Evolutionary conservation across 192 early-diverging fungal genomes (phyloP).

Genomic region (Coemansia sp.): DNA sequence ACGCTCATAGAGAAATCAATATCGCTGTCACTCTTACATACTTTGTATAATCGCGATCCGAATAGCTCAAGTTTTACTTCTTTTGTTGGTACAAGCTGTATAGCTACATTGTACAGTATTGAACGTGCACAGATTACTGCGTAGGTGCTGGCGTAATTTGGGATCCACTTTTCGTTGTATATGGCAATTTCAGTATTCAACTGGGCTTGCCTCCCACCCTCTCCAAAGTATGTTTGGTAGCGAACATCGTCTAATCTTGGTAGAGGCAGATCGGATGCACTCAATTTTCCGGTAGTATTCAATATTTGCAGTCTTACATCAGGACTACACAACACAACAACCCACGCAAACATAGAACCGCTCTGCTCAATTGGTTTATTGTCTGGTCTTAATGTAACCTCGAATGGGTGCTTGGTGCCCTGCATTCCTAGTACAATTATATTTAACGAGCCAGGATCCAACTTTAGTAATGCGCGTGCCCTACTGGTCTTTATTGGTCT

Average conservation of each 20-base stretch:
- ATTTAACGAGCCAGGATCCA: background rate
- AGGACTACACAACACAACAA: background rate
- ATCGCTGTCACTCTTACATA: slow-evolving; percentile 21
- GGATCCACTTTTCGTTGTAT: background rate
- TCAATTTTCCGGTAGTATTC: background rate
- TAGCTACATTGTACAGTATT: background rate
- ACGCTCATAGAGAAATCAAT: slow-evolving; percentile 16
- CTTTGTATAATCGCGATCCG: slow-evolving; percentile 27
- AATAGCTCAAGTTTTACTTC: slow-evolving; percentile 6
- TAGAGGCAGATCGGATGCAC: background rate
- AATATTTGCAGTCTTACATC: background rate
- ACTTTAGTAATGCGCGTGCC: background rate
- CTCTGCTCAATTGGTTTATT: background rate
- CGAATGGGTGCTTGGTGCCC: background rate
- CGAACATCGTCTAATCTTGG: background rate
- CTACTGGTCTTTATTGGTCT: background rate
- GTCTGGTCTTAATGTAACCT: background rate
- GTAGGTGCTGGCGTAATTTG: background rate
- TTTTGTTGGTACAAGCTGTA: background rate
- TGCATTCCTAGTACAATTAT: background rate
- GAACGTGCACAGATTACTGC: background rate
- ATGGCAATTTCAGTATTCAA: background rate
- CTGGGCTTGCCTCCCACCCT: background rate
- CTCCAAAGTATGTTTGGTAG: background rate
- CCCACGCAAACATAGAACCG: background rate